These are phyloP conservation scores for Dactylis glomerata DNA, from an alignment of 176 grass and related monocot species.

Conservation along the genomic window DNA sequence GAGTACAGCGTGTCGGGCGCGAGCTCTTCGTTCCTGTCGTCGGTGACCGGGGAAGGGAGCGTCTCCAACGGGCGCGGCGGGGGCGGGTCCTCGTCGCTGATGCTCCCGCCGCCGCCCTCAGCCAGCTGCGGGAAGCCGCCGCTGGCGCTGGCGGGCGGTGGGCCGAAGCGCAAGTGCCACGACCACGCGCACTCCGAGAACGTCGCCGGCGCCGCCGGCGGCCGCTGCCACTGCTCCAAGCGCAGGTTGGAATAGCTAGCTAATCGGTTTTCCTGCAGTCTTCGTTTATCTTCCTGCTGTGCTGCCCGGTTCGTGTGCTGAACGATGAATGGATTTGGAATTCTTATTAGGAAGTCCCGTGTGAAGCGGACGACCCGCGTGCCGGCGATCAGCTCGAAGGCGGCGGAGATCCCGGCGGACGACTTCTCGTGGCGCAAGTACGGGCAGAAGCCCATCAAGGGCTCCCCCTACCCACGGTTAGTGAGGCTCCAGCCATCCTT, in stretches of 20 bases:
- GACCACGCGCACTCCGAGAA: constrained; percentile 88
- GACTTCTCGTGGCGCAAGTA: constrained; percentile 81
- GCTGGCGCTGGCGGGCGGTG: constrained; percentile 14
- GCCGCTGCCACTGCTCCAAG: constrained; percentile 90
- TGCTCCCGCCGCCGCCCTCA: constrained; percentile 20
- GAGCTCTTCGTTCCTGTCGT: constrained; percentile 79
- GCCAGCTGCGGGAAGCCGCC: constrained; percentile 40
- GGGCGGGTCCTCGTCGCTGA: constrained; percentile 1
- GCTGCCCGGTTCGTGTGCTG: background rate
- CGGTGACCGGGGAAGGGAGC: constrained; percentile 72
- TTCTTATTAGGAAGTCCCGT: constrained; percentile 44
- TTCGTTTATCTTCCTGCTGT: background rate
- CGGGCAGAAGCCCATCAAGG: constrained; percentile 86
- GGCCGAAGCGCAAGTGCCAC: constrained; percentile 59
- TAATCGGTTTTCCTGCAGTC: background rate
- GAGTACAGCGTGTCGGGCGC: constrained; percentile 56
- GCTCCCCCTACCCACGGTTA: constrained; percentile 67
- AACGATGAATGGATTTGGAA: background rate
- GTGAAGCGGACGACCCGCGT: constrained; percentile 63
- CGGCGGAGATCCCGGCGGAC: constrained; percentile 77
- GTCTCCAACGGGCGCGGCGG: constrained; percentile 65
- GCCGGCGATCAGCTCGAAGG: constrained; percentile 75
- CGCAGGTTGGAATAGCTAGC: constrained; percentile 36
- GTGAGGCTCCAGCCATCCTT: background rate
- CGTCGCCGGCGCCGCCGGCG: constrained; percentile 36